Evolutionary conservation across 1,139 yeast species (phyloP), one percentile per base, ranked within the genome.

Genomic region (Pichia cactophila): DNA sequence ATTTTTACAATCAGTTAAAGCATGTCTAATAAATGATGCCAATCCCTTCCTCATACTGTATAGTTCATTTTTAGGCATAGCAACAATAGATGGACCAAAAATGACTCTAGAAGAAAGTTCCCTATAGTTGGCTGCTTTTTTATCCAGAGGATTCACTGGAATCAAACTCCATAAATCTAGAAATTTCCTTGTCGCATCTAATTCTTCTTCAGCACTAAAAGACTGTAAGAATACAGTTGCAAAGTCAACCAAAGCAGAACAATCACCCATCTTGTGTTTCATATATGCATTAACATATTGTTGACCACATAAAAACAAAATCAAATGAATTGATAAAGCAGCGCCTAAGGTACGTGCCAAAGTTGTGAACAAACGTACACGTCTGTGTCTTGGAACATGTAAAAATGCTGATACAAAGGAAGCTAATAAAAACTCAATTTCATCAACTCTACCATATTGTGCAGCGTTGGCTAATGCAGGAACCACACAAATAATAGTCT

Each of bases 331-430:
- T 1, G 95, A 79, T 44, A 73, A 69, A 12, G 72, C 73, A 44
- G 83, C 72, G n/a, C 92, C 90, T 54, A 92, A 72, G 1, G 97
- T 85, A 58, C 75, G 75, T 16, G 90, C 80, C 56, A 92, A 74
- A 0, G 95, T 83, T 4, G 86, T 76, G 62, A 87, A 92, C 50
- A 94, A 71, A 61, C 82, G 83, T 46, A 86, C 94, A 59, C 98
- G 79, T 68, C 99, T 86, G 64, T 92, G 98, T 65, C 96, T 81
- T 55, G 99, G 99, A 57, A 92, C 89, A 62, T 92, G 97, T 50
- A 84, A 83, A 69, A 94, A 86, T 0, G 98, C 97, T 53, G 96
- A 83, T 16, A 86, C 89, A 63, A 92, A 94, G 61, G 95, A 86
- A 46, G 94, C 78, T 57, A 92, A 72, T 56, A 94, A 74, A 62